Evolutionary conservation across 805 yeast species (phyloP).

Genomic region (Candida verbasci): DNA sequence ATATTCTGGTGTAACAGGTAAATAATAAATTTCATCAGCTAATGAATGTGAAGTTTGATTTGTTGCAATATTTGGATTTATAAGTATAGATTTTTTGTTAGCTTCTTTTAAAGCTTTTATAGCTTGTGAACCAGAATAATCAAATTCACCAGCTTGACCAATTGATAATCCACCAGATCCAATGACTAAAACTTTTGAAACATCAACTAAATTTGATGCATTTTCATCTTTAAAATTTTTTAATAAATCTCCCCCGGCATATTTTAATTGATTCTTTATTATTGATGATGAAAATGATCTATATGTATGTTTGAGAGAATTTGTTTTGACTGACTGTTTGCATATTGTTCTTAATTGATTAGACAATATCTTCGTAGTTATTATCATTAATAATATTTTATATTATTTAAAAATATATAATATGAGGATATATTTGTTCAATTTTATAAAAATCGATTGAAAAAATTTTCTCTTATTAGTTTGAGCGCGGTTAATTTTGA

Average conservation of each 20-base stretch:
- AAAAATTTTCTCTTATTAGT: too few species aligned
- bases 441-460: too few species aligned
- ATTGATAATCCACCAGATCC: constrained; percentile 97
- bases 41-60: constrained; percentile 93
- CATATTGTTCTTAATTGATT: not conserved
- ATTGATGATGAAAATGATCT: constrained; percentile 6
- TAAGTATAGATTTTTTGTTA: constrained; percentile 75
- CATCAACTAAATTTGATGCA: constrained; percentile 71
- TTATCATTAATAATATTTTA: not conserved
- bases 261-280: constrained; percentile 22
- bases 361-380: not conserved
- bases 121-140: constrained; percentile 96
- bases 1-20: constrained; percentile 96
- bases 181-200: constrained; percentile 79
- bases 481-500: too few species aligned
- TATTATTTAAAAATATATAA: too few species aligned
- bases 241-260: constrained; percentile 62
- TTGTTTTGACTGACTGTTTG: not conserved
- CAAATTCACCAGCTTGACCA: constrained; percentile 99
- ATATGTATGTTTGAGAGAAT: not conserved
- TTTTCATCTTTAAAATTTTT: constrained; percentile 55
- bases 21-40: constrained; percentile 92
- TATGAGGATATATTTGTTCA: too few species aligned
- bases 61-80: constrained; percentile 95
- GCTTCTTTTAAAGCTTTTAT: constrained; percentile 93